phyloP scores from a whole-genome alignment of 2,329 filamentous ascomycete species.

The Trematosphaeria pertusa region DNA sequence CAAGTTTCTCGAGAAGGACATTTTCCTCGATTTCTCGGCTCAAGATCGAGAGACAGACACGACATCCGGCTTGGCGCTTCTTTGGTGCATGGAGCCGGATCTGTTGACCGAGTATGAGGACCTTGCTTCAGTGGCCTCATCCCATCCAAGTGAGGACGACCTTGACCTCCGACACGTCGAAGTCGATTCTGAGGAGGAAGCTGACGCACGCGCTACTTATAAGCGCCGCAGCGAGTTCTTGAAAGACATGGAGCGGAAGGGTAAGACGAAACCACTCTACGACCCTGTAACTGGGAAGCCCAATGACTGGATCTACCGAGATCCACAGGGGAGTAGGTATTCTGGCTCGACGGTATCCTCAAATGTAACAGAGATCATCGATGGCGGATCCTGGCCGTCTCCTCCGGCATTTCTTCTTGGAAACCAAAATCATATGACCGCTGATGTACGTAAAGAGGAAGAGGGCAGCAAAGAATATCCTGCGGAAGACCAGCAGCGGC shows the following conservation, averaged over 20 bases:
- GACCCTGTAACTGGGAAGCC: neutral
- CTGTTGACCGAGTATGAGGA: no score
- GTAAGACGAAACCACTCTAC: no score
- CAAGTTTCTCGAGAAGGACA: neutral
- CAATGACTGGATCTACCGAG: neutral
- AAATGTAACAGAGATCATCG: neutral
- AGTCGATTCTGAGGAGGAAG: neutral
- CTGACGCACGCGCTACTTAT: neutral
- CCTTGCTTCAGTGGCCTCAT: neutral
- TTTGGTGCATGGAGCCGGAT: neutral
- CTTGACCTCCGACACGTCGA: neutral
- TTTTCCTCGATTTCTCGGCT: neutral
- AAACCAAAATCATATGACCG: no score
- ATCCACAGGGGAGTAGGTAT: neutral
- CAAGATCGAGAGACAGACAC: neutral
- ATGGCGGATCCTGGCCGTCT: neutral
- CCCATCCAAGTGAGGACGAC: neutral
- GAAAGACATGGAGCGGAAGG: neutral
- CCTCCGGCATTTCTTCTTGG: no score
- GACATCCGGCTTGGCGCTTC: no score
- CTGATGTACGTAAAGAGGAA: no score
- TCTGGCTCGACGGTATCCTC: neutral
- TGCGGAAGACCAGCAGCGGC: no score
- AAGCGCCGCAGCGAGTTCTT: neutral
- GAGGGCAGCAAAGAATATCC: no score